Conservation (phyloP, 306 rosid genomes). For the Rosa lucieae region DNA sequence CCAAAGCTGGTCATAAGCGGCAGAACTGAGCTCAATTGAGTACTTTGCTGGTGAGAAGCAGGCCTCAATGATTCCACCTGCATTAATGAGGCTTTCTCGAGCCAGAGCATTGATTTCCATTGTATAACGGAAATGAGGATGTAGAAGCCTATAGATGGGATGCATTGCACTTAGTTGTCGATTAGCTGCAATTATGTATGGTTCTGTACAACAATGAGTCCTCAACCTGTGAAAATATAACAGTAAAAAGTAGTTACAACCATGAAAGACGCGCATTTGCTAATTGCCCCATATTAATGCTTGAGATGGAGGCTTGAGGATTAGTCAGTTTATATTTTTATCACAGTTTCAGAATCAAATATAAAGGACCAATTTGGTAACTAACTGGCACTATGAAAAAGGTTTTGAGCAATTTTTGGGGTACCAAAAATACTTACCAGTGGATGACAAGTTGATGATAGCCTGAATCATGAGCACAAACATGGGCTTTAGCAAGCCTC, state of each 20-base stretch:
- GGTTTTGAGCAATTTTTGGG: neutral
- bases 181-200: constrained; percentile 39
- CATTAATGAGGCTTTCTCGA: constrained; percentile 36
- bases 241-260: neutral
- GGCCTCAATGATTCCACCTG: constrained; percentile 37
- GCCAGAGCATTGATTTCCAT: constrained; percentile 45
- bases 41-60: constrained; percentile 33
- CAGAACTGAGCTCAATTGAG: constrained; percentile 34
- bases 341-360: neutral
- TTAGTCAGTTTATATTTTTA: too few species aligned
- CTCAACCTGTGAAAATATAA: constrained; percentile 23
- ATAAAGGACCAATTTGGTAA: neutral
- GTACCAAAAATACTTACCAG: constrained; percentile 17
- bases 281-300: neutral
- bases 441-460: constrained; percentile 42
- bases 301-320: neutral
- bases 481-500: constrained; percentile 39
- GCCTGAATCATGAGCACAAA: constrained; percentile 39
- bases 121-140: constrained; percentile 47
- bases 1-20: constrained; percentile 37
- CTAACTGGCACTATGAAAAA: neutral
- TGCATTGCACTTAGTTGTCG: constrained; percentile 44
- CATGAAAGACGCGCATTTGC: neutral
- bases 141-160: constrained; percentile 39
- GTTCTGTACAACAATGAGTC: constrained; percentile 37